These are phyloP conservation scores for Dichotomocladium elegans DNA, from an alignment of 371 early-diverging fungal species.

Conservation along the genomic window DNA sequence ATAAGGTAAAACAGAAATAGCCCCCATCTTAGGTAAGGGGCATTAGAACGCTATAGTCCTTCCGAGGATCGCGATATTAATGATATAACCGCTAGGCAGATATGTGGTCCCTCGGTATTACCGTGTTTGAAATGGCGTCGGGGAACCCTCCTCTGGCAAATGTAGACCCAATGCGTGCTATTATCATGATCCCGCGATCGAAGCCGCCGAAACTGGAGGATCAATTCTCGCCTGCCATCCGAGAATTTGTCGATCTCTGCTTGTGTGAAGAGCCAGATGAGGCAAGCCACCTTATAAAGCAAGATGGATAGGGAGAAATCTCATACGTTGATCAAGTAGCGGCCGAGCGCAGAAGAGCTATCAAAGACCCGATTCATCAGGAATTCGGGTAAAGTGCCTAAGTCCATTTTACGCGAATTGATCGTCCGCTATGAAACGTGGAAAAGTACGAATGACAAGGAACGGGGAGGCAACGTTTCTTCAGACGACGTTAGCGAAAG, in stretches of 20 bases:
- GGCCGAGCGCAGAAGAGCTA: slow-evolving; percentile 58
- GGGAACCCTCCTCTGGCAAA: slow-evolving; percentile 95
- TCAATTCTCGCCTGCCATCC: slow-evolving; percentile 68
- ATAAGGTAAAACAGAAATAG: slow-evolving; percentile 49
- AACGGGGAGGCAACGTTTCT: slow-evolving; percentile 34
- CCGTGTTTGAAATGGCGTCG: slow-evolving; percentile 92
- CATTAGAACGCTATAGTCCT: not conserved
- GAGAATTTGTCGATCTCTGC: slow-evolving; percentile 88
- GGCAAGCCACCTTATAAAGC: slow-evolving; percentile 25
- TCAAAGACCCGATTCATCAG: slow-evolving; percentile 57
- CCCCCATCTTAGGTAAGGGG: slow-evolving; percentile 2
- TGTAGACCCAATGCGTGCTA: slow-evolving; percentile 87
- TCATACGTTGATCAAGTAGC: slow-evolving; percentile 20
- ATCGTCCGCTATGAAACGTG: slow-evolving; percentile 49
- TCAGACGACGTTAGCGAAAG: slow-evolving; percentile 42
- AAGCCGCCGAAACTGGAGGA: slow-evolving; percentile 74
- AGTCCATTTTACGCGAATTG: slow-evolving; percentile 41
- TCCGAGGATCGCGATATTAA: not conserved
- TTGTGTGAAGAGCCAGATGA: slow-evolving; percentile 84
- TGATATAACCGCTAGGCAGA: slow-evolving; percentile 51
- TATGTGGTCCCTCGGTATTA: slow-evolving; percentile 95
- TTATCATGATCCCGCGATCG: slow-evolving; percentile 80
- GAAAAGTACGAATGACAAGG: slow-evolving; percentile 40
- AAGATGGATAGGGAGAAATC: not conserved
- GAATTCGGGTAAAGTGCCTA: slow-evolving; percentile 39